Conservation (phyloP, 495 filamentous ascomycete genomes). For the Hypoxylon trugodes region DNA sequence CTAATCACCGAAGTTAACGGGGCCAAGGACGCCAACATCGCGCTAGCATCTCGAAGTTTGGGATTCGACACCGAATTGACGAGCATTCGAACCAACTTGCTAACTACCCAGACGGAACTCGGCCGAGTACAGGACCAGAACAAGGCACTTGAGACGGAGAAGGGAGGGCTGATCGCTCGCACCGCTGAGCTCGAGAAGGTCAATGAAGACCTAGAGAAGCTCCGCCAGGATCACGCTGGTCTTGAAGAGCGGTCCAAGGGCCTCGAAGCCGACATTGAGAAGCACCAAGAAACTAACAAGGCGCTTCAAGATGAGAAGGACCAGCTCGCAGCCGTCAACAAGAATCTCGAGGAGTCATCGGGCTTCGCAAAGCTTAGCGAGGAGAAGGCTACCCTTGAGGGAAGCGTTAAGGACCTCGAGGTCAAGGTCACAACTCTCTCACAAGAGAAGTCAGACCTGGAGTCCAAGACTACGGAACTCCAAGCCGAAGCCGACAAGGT, state of each 20-base stretch:
- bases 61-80: conserved; percentile 32
- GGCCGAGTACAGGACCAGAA: conserved; percentile 27
- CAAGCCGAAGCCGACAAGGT: conserved; percentile 38
- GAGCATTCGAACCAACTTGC: conserved; percentile 35
- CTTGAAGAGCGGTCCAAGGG: conserved; percentile 35
- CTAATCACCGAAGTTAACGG: conserved; percentile 42
- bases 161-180: conserved; percentile 36
- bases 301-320: conserved; percentile 38
- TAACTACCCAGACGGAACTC: conserved; percentile 36
- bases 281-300: conserved; percentile 25
- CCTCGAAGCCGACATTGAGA: conserved; percentile 36
- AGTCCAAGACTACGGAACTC: conserved; percentile 28
- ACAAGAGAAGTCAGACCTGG: conserved; percentile 44
- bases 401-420: conserved; percentile 43
- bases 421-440: conserved; percentile 45
- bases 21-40: conserved; percentile 45
- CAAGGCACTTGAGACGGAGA: conserved; percentile 34
- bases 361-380: conserved; percentile 33
- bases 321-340: conserved; percentile 28
- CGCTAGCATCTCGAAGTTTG: conserved; percentile 39
- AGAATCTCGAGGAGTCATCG: conserved; percentile 32
- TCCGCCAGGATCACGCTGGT: conserved; percentile 37
- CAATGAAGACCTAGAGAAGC: conserved; percentile 38
- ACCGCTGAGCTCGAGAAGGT: conserved; percentile 35
- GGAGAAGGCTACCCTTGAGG: conserved; percentile 43